Conservation (phyloP, 805 yeast genomes). For the Kodamaea laetipori region DNA sequence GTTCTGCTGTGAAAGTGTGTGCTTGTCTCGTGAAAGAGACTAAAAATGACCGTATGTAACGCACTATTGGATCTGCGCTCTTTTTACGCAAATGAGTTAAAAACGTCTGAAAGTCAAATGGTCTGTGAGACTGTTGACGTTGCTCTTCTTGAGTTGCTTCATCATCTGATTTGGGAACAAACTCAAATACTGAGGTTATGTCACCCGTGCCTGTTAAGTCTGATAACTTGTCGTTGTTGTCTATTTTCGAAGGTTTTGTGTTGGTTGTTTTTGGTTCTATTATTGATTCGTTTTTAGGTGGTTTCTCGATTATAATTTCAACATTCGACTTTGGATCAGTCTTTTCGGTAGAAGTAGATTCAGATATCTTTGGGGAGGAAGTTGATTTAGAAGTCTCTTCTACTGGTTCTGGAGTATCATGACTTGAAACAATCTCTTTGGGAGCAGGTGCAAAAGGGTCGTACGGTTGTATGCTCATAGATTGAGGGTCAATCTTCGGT, state of each 20-base stretch:
- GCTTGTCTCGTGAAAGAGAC: conserved; percentile 68
- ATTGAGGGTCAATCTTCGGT: not conserved
- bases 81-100: conserved; percentile 68
- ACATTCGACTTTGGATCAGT: not conserved
- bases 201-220: conserved; percentile 19
- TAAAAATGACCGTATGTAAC: conserved; percentile 82
- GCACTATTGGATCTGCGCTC: conserved; percentile 84
- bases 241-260: not conserved
- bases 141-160: conserved; percentile 26
- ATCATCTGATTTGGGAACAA: not conserved
- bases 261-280: not conserved
- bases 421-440: no score
- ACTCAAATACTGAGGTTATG: conserved; percentile 18
- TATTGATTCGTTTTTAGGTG: not conserved
- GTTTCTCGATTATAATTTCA: not conserved
- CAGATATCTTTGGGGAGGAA: no score
- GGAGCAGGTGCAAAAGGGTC: conserved; percentile 18
- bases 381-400: no score
- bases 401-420: no score
- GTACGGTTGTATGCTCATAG: conserved; percentile 26
- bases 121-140: conserved; percentile 44
- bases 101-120: conserved; percentile 84
- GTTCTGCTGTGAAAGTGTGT: conserved; percentile 64
- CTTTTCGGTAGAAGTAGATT: no score
- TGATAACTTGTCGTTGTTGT: conserved; percentile 7